Percentiles rank a stretch among this genome's conserved stretches.
Conservation (phyloP, 2,329 filamentous ascomycete genomes). For the Alternaria sp. region DNA sequence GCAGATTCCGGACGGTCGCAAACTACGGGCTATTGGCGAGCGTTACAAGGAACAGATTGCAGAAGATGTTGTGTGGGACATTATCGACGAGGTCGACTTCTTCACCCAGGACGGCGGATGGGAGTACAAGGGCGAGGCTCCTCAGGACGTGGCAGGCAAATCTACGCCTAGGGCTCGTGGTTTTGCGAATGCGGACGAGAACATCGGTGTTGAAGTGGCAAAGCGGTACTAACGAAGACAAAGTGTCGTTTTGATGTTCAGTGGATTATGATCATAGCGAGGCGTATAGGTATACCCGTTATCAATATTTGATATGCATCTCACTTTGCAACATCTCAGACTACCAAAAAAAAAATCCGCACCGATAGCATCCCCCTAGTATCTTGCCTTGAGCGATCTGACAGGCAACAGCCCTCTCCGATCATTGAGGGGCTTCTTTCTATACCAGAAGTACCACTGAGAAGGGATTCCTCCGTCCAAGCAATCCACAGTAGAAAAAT, state of each 20-base stretch:
- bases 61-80: slow-evolving; percentile 91
- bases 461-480: background rate
- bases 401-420: background rate
- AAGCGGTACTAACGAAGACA: slow-evolving; percentile 36
- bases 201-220: slow-evolving; percentile 48
- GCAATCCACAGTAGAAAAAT: too few species aligned
- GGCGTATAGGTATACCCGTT: slow-evolving; percentile 22
- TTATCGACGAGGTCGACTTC: slow-evolving; percentile 93
- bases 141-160: slow-evolving; percentile 43
- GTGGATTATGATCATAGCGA: slow-evolving; percentile 6
- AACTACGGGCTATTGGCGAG: slow-evolving; percentile 71
- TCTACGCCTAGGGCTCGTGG: slow-evolving; percentile 49
- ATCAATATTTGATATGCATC: slow-evolving; percentile 1
- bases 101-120: slow-evolving; percentile 73
- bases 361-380: too few species aligned
- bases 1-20: slow-evolving; percentile 38
- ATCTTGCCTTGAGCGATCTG: background rate
- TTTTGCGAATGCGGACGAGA: slow-evolving; percentile 49
- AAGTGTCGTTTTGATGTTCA: background rate
- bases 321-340: background rate
- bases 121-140: slow-evolving; percentile 49
- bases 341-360: background rate
- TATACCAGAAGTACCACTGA: background rate
- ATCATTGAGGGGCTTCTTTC: background rate
- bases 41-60: slow-evolving; percentile 92